Evolutionary conservation across 2,329 filamentous ascomycete genomes (phyloP).

Genomic region (Aspergillus sp.): DNA sequence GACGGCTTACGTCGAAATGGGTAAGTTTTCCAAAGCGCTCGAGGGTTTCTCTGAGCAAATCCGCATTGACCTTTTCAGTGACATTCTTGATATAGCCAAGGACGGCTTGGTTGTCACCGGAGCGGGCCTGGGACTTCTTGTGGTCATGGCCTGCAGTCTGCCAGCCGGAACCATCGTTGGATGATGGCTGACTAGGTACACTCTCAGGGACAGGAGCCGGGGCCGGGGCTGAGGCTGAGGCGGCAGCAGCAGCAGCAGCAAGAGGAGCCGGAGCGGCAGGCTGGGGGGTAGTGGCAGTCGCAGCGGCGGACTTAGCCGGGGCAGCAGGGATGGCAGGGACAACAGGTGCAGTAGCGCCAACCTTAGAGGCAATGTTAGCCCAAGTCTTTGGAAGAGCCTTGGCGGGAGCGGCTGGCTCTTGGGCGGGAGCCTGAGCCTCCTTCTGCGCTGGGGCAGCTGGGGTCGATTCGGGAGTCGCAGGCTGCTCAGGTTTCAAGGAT

Average conservation of each 20-base stretch:
- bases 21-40: slow-evolving; percentile 66
- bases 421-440: slow-evolving; percentile 52
- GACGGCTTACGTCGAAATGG: slow-evolving; percentile 64
- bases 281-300: slow-evolving; percentile 32
- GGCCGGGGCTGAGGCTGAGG: slow-evolving; percentile 32
- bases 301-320: slow-evolving; percentile 34
- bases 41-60: slow-evolving; percentile 69
- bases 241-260: slow-evolving; percentile 10
- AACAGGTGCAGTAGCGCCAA: slow-evolving; percentile 40
- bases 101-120: slow-evolving; percentile 69
- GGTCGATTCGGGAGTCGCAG: slow-evolving; percentile 62
- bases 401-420: slow-evolving; percentile 43
- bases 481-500: slow-evolving; percentile 58
- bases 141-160: slow-evolving; percentile 78
- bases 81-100: slow-evolving; percentile 96
- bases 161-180: slow-evolving; percentile 70
- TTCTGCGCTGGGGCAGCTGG: slow-evolving; percentile 50
- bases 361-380: slow-evolving; percentile 59
- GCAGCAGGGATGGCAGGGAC: slow-evolving; percentile 35
- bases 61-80: slow-evolving; percentile 78
- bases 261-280: slow-evolving; percentile 32
- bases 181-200: slow-evolving; percentile 77
- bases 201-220: slow-evolving; percentile 39
- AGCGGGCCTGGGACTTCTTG: slow-evolving; percentile 77
- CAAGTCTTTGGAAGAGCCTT: slow-evolving; percentile 63